Conservation (phyloP, 2,329 filamentous ascomycete genomes). For the Venturia effusa region DNA sequence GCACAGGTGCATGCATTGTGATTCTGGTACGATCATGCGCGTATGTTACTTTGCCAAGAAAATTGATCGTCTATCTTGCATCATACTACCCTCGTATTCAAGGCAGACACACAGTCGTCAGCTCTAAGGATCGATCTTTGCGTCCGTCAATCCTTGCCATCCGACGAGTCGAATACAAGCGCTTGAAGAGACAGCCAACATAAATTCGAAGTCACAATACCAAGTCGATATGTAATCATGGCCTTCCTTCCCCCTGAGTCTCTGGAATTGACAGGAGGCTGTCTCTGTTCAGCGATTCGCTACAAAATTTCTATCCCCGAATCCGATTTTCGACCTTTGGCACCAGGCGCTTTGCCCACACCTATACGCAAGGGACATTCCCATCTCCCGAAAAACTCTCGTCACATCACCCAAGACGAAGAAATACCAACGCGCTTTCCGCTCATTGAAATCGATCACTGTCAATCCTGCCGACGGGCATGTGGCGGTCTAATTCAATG, state of each 20-base stretch:
- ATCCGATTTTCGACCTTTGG: not conserved
- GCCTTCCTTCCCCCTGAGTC: not conserved
- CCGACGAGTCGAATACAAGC: no score
- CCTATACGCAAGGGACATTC: not conserved
- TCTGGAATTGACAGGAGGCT: not conserved
- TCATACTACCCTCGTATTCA: not conserved
- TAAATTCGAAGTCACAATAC: not conserved
- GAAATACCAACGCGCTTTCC: not conserved
- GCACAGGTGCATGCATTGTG: not conserved
- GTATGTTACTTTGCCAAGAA: not conserved
- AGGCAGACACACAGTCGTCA: not conserved
- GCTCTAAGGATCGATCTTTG: not conserved
- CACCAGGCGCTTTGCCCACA: not conserved
- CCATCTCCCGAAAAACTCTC: not conserved
- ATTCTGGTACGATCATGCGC: not conserved
- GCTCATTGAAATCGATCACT: conserved; percentile 6
- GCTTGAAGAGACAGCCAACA: not conserved
- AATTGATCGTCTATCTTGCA: not conserved
- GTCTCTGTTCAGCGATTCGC: conserved; percentile 6
- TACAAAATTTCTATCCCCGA: not conserved
- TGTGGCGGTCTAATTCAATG: not conserved
- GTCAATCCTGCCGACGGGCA: not conserved
- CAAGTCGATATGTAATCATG: not conserved
- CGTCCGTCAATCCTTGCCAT: not conserved
- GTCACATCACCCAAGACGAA: not conserved